These are phyloP conservation scores for Colletotrichum scovillei DNA, from an alignment of 2,329 filamentous ascomycete species.

Conservation along the genomic window DNA sequence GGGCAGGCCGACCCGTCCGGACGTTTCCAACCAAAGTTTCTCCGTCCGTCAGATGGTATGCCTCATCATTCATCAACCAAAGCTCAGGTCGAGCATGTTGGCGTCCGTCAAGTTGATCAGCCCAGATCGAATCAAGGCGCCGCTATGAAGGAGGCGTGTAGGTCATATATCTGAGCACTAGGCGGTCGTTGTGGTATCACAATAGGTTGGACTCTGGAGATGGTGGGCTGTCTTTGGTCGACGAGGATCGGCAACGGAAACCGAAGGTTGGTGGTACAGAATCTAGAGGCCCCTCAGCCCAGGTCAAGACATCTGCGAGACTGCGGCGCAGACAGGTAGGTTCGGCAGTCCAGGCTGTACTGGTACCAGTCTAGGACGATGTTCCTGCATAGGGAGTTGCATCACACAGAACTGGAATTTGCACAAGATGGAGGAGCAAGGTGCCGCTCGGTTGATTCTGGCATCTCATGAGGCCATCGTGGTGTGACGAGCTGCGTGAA, in stretches of 20 bases:
- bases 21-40: constrained; percentile 9
- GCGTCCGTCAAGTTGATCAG: constrained; percentile 7
- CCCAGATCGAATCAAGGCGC: constrained; percentile 5
- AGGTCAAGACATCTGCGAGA: constrained; percentile 6
- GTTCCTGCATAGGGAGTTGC: constrained; percentile 25
- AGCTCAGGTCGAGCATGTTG: constrained; percentile 5
- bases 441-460: constrained; percentile 10
- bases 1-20: constrained; percentile 5
- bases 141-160: background rate
- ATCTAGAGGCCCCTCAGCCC: constrained; percentile 16
- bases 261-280: constrained; percentile 20
- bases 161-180: background rate
- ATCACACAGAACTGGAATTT: background rate
- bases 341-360: constrained; percentile 12
- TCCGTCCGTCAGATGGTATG: constrained; percentile 2
- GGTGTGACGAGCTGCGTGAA: constrained; percentile 6
- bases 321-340: constrained; percentile 28
- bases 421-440: constrained; percentile 2
- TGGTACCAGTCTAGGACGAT: background rate
- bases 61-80: background rate
- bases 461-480: constrained; percentile 24
- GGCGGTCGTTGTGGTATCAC: background rate
- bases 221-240: constrained; percentile 20
- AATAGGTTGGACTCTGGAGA: background rate
- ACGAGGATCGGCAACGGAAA: constrained; percentile 21